Percentiles rank a stretch among this genome's conserved stretches.
Evolutionary conservation across 1,284 basidiomycete genomes (phyloP).

Genomic region (Volvariella surrecta): DNA sequence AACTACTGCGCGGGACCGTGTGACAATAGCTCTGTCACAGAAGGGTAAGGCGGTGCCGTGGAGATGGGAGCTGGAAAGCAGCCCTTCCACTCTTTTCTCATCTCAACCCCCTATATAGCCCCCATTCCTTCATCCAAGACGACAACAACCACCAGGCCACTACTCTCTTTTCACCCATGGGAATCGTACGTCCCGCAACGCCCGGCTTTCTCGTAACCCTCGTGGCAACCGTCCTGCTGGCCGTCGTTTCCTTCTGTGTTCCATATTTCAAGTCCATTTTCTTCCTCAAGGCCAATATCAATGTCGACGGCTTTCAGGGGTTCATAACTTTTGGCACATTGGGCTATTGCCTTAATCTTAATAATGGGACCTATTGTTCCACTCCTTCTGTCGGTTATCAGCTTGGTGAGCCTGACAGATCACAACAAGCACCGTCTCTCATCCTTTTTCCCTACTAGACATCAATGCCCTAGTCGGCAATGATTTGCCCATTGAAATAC

Average conservation of each 20-base stretch:
- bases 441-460: constrained; percentile 36
- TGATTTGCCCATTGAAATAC: constrained; percentile 56
- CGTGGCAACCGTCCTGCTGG: constrained; percentile 65
- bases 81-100: too few relatives aligned
- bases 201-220: constrained; percentile 80
- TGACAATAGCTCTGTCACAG: too few relatives aligned
- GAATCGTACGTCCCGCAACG: constrained; percentile 65
- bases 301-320: constrained; percentile 40
- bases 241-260: constrained; percentile 79
- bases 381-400: constrained; percentile 76
- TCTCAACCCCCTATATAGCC: too few relatives aligned
- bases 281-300: constrained; percentile 72
- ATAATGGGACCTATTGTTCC: constrained; percentile 59
- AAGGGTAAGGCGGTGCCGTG: too few relatives aligned
- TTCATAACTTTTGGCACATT: constrained; percentile 75
- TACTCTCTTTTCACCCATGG: constrained; percentile 28
- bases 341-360: constrained; percentile 68
- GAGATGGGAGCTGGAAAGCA: too few relatives aligned
- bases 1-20: too few relatives aligned
- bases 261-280: constrained; percentile 79
- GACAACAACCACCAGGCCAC: too few relatives aligned
- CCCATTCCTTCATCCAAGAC: too few relatives aligned
- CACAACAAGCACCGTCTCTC: background rate
- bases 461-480: constrained; percentile 74
- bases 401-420: constrained; percentile 48